Base-by-base conservation (phyloP, 1,284 basidiomycete genomes). In the Apiotrichum brassicae region DNA sequence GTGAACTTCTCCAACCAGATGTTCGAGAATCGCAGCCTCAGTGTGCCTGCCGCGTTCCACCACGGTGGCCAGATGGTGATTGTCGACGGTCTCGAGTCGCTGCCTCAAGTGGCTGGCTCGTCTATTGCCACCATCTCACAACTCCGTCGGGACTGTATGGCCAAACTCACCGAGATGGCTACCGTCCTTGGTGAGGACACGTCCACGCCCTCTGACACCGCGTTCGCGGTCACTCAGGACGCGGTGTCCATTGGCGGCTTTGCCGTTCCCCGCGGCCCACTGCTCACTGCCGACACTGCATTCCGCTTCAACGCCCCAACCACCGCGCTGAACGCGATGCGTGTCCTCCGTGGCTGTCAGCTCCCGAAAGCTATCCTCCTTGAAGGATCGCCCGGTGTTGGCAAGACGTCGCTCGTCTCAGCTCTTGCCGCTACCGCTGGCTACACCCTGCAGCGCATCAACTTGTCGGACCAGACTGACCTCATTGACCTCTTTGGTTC, bases 341-440 rank as follows among this genome's bases (percentile, higher is more conserved):
- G 94, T 28, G 83, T 98, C 4, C 75, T 93, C 18, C 82, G 95
- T 49, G 95, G 92, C 6, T 87, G 87, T 55, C 92, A 97, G 68
- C 79, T 98, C 1, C 72, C 77, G 7, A 98, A 97, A 71, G 90
- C 95, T 0, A 87, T 99, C 46, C 78, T 99, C 25, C 79, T 99
- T 3, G 95, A 99, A 70, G 95, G 95, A 2, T 97, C 91, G 68
- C 97, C 97, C 5, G 95, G 95, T 3, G 95, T 98, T n/a, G 95
- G 97, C 6, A 99, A 99, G 76, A 99, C 97, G 0, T 95, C 89
- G 67, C 79, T 99, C 5, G 79, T 99, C 49, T 80, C 84, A 14
- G 93, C 95, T 4, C 77, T 99, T 3, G 91, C 93, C 18, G 83
- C 83, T 52, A 76, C 86, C 8, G 79, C 86, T 19, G 87, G 90